phyloP scores from a whole-genome alignment of 305 asterid species.

The Petunia hybrid region DNA sequence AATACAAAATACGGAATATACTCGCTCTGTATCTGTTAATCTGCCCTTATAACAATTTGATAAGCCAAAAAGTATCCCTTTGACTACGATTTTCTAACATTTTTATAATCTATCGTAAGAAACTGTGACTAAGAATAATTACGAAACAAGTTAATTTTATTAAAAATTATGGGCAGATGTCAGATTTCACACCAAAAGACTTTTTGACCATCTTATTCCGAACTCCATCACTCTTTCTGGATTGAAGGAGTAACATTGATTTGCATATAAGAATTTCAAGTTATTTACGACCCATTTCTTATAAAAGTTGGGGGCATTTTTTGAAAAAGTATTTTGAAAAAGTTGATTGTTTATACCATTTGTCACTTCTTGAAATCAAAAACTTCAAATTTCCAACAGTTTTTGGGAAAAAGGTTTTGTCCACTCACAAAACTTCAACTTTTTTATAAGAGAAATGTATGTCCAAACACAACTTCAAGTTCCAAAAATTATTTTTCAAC shows the following conservation, averaged over 20 bases:
- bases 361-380: no score
- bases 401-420: no score
- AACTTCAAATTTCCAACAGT: no score
- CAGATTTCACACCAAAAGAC: not conserved
- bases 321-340: no score
- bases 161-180: not conserved
- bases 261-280: not conserved
- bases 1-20: not conserved
- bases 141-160: not conserved
- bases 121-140: not conserved
- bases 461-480: no score
- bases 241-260: not conserved
- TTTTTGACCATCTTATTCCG: not conserved
- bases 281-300: not conserved
- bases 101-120: not conserved
- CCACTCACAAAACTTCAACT: no score
- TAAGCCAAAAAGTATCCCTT: not conserved
- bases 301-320: no score
- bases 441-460: no score
- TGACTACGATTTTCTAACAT: not conserved
- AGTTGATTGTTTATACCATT: no score
- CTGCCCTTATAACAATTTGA: not conserved
- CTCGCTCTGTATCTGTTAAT: not conserved
- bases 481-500: no score
- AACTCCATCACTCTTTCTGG: constrained; percentile 4